These are phyloP conservation scores for Leucocoprinus birnbaumii DNA, from an alignment of 768 basidiomycete species.

Conservation along the genomic window DNA sequence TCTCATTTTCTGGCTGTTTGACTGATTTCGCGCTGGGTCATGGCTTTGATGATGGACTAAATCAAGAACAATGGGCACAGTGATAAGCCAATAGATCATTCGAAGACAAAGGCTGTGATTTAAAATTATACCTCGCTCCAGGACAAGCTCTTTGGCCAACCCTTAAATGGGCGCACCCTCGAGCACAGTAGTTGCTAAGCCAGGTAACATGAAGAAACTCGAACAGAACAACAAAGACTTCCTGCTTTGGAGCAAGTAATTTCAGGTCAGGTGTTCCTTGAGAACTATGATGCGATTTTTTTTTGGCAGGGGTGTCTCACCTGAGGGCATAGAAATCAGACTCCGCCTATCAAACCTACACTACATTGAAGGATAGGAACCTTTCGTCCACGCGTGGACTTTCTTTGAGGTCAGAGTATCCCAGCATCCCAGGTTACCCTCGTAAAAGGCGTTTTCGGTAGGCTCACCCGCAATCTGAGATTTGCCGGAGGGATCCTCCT, in stretches of 20 bases:
- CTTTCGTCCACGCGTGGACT: no score
- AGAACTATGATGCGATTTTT: slow-evolving; percentile 2
- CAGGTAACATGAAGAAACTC: not conserved
- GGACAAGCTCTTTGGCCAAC: not conserved
- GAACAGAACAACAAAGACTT: not conserved
- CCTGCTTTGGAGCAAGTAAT: not conserved
- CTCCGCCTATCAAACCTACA: not conserved
- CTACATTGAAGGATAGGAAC: not conserved
- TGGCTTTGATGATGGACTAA: no score
- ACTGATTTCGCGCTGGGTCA: no score
- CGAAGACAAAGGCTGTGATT: no score
- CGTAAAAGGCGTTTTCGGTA: no score
- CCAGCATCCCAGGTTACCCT: no score
- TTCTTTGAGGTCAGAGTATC: not conserved
- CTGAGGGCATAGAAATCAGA: not conserved
- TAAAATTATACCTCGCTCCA: no score
- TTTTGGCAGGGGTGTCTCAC: not conserved
- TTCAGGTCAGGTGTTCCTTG: not conserved
- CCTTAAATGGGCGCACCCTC: not conserved
- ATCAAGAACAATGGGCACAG: no score
- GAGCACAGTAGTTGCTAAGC: not conserved
- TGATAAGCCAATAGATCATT: no score
- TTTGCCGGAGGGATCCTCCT: no score
- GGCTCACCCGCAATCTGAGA: no score
- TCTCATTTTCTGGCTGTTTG: no score